Percentiles rank a stretch among this genome's conserved stretches.
These are phyloP conservation scores for Puccinia novopanici DNA, from an alignment of 1,284 basidiomycete genomes.

Conservation along the genomic window DNA sequence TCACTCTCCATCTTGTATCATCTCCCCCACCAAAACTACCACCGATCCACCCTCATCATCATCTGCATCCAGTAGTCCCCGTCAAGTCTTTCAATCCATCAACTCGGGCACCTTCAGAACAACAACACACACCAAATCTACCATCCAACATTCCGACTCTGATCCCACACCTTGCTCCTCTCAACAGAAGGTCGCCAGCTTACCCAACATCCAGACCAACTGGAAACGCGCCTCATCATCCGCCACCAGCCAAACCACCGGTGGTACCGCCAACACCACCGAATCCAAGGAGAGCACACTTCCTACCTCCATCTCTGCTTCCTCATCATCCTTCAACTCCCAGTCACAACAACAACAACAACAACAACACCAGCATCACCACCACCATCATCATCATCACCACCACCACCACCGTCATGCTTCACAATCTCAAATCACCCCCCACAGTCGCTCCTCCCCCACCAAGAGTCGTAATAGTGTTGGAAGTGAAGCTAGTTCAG, in stretches of 20 bases:
- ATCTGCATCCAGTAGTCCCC: slow-evolving; percentile 27
- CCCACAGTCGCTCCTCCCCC: slow-evolving; percentile 55
- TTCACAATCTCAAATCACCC: slow-evolving; percentile 52
- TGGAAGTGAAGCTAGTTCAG: slow-evolving; percentile 78
- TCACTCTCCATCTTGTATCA: no score
- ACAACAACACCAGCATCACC: slow-evolving; percentile 67
- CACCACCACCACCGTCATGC: slow-evolving; percentile 65
- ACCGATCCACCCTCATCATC: slow-evolving; percentile 5
- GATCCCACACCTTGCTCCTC: background rate
- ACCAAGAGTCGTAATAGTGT: slow-evolving; percentile 69
- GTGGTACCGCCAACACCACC: slow-evolving; percentile 66
- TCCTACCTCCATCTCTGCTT: slow-evolving; percentile 74
- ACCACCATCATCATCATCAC: slow-evolving; percentile 61
- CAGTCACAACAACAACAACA: slow-evolving; percentile 54
- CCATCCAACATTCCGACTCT: background rate
- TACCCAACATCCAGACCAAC: background rate
- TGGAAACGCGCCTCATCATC: slow-evolving; percentile 80
- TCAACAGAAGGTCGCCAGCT: background rate
- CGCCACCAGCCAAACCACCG: slow-evolving; percentile 72
- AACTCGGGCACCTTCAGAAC: background rate
- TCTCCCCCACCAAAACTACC: slow-evolving; percentile 10
- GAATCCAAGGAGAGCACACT: slow-evolving; percentile 80
- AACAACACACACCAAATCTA: slow-evolving; percentile 7
- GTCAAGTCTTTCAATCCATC: slow-evolving; percentile 3
- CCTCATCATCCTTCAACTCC: slow-evolving; percentile 58